Percentiles rank a stretch among this genome's conserved stretches.
Conservation (phyloP, 192 early-diverging fungal species). For the Radiomyces spectabilis region DNA sequence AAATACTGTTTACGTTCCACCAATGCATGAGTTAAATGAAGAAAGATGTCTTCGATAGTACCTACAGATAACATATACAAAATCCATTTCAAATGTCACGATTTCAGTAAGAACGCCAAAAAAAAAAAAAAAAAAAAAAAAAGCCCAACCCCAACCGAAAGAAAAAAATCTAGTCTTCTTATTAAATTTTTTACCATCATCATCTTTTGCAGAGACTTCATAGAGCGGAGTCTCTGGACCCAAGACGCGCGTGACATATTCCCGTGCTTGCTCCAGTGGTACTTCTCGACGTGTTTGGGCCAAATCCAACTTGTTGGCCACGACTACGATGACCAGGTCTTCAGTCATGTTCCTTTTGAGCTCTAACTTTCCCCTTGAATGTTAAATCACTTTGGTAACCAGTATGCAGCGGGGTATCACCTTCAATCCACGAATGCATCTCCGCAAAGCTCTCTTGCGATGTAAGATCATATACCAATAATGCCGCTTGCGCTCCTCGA, state of each 20-base stretch:
- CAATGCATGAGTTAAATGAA: conserved; percentile 39
- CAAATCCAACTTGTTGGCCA: conserved; percentile 69
- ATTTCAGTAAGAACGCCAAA: too few species aligned
- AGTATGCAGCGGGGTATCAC: too few species aligned
- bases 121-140: not conserved
- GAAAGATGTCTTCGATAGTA: conserved; percentile 46
- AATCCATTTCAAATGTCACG: not conserved
- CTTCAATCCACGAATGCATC: conserved; percentile 60
- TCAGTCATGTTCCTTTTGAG: conserved; percentile 59
- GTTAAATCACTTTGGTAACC: too few species aligned
- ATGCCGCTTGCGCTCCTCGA: conserved; percentile 63
- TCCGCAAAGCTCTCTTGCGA: conserved; percentile 62
- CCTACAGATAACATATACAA: conserved; percentile 6
- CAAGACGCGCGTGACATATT: conserved; percentile 49
- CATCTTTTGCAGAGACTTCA: conserved; percentile 68
- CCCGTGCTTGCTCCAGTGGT: conserved; percentile 46
- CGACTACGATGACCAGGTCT: conserved; percentile 59
- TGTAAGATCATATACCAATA: conserved; percentile 70
- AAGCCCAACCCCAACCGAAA: not conserved
- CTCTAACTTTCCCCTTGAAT: conserved; percentile 27
- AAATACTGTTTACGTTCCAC: conserved; percentile 29
- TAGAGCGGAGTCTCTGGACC: conserved; percentile 57
- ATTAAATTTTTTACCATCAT: conserved; percentile 40
- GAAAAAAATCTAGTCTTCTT: not conserved
- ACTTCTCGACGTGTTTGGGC: conserved; percentile 47